Base-by-base conservation (phyloP, 169 alveolate species). In the Plasmodium coatneyi region DNA sequence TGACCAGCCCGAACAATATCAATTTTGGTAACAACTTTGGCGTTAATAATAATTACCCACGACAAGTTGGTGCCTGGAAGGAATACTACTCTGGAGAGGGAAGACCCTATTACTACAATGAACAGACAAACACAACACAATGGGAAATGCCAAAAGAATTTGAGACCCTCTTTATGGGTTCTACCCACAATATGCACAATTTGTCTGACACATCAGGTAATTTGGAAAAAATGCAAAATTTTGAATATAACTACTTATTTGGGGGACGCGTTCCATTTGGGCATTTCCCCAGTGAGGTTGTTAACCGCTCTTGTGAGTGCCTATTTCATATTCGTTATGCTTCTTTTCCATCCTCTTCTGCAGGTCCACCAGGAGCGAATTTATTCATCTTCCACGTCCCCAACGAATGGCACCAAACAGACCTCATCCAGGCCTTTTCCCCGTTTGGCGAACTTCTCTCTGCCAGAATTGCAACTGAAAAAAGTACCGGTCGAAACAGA, bases 321-420 rank as follows among this genome's bases (percentile, higher is more conserved):
- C 60, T 7, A 80, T 49, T 46, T 80, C 3, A n/a, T 10, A 30
- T 30, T 22, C n/a, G 12, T 3, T 80, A 80, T 82, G 12, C 30
- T 82, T 30, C 32, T 30, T 52, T 2, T 49, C 19, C 32, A 16
- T 1, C 3, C 12, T 49, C 66, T 36, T 36, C 32, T 41, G 56
- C 46, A 70, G 99, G 99, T 6, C 99, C 99, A 14, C 98, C 98
- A 0, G 99, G 99, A n/a, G 97, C 99, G 34, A 98, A 98, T 76
- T 93, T 98, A n/a, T 98, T 98, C 93, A 96, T 98, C 70, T 98
- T 98, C 95, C 99, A 98, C 96, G 96, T 98, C 28, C 99, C 99
- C 22, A 95, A 95, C 78, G 98, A 98, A 60, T 98, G 99, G 99
- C 97, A 95, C n/a, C 97, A 98, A 71, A 80, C 92, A 5, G 98